Base-by-base conservation (phyloP, 2,329 filamentous ascomycete genomes). In the Pseudocercospora fijiensis region DNA sequence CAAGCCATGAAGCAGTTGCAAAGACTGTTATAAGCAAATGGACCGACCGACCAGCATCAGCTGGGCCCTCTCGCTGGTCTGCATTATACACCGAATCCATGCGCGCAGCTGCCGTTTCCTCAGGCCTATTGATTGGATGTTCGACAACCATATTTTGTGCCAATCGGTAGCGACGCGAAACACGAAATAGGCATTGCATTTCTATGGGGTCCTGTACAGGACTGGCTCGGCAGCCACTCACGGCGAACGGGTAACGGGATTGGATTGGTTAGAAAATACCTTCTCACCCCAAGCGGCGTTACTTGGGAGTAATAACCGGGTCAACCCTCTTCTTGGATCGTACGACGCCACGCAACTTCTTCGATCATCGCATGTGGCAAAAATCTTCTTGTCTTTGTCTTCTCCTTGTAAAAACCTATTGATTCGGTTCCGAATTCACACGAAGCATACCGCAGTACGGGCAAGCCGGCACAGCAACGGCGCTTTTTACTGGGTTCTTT, bases 11-110 rank as follows among this genome's bases (percentile, higher is more conserved):
- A n/a, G 49, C 49, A 53, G 49, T 53, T 53, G 49, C 49, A 53
- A 53, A 53, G 49, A 53, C 56, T 43, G 33, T 58, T 58, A 33
- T 58, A 43, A 43, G 56, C 58, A 53, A 60, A 33, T 26, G 28
- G 43, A 53, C 58, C 28, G 33, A 37, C 27, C 18, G 22, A 57
- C 18, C 3, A 47, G 49, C 49, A 53, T 28, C 22, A 30, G 49
- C 49, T 28, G 9, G 45, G 37, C 5, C 6, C 37, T 41, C 37
- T 13, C 4, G 37, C 37, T 41, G 37, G 45, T 49, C 16, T 49
- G 45, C 45, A 24, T 24, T 41, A 49, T 49, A 49, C 13, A 49
- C 45, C 45, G 37, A 16, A 49, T 26, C 45, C 45, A 49, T 49
- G 45, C 45, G 22, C 37, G 16, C 37, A 41, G 37, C 5, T 49